Evolutionary conservation across 805 yeast species (phyloP).

Genomic region (Torulaspora gathmanii): DNA sequence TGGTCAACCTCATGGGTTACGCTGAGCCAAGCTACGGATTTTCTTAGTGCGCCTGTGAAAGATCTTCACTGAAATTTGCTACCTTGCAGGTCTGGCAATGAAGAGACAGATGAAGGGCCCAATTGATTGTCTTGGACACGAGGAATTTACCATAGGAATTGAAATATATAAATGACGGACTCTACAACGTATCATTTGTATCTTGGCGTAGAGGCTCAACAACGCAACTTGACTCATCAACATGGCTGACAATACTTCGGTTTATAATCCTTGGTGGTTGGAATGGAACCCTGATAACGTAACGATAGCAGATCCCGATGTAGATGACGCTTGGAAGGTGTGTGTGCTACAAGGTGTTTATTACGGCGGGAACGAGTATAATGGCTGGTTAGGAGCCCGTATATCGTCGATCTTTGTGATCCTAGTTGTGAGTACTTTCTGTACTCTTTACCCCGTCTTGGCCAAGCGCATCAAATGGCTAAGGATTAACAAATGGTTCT

Average conservation of each 20-base stretch:
- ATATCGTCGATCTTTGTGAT: constrained; percentile 61
- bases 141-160: not conserved
- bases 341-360: constrained; percentile 42
- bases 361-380: constrained; percentile 40
- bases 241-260: not conserved
- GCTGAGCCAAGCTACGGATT: not conserved
- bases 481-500: constrained; percentile 40
- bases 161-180: not conserved
- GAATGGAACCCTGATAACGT: constrained; percentile 28
- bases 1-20: not conserved
- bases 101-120: too few relatives aligned
- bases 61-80: not conserved
- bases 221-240: not conserved
- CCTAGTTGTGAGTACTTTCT: constrained; percentile 44
- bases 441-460: constrained; percentile 43
- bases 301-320: constrained; percentile 28
- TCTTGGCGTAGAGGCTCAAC: too few relatives aligned
- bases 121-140: too few relatives aligned
- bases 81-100: not conserved
- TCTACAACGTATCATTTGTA: not conserved
- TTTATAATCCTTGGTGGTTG: constrained; percentile 17
- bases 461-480: constrained; percentile 39
- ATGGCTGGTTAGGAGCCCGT: constrained; percentile 44
- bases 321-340: constrained; percentile 38
- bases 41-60: not conserved